Evolutionary conservation across 441 rosid species (phyloP).

Genomic region (Adansonia rubrostipa): DNA sequence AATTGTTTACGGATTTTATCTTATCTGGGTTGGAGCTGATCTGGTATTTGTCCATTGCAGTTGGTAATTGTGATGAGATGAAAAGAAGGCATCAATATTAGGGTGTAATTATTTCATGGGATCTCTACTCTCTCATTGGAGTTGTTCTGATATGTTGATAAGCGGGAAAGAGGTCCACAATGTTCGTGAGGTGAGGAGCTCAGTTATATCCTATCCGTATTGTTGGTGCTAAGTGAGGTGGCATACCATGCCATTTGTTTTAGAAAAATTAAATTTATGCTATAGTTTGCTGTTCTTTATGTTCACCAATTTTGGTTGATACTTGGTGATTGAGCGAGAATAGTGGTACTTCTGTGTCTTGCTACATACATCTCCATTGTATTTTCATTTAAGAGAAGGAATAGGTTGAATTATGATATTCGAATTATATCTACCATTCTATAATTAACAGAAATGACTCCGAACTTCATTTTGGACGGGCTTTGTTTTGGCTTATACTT

Average conservation of each 20-base stretch:
- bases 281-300: conserved; percentile 15
- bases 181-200: conserved; percentile 2
- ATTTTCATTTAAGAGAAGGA: background rate
- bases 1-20: background rate
- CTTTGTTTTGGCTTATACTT: too few species aligned
- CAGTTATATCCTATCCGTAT: background rate
- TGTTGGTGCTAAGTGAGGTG: conserved; percentile 17
- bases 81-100: conserved; percentile 7
- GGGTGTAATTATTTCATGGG: background rate
- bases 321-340: background rate
- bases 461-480: too few species aligned
- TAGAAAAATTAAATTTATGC: background rate
- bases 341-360: background rate
- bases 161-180: background rate
- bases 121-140: background rate
- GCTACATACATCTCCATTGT: background rate
- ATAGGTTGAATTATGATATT: too few species aligned
- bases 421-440: background rate
- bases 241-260: conserved; percentile 8
- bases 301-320: conserved; percentile 37
- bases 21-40: background rate
- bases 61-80: conserved; percentile 22
- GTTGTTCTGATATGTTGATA: conserved; percentile 1
- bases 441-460: background rate
- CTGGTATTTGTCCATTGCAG: conserved; percentile 5